Conservation (phyloP, 148 eudicot genomes). For the Chenopodium album region DNA sequence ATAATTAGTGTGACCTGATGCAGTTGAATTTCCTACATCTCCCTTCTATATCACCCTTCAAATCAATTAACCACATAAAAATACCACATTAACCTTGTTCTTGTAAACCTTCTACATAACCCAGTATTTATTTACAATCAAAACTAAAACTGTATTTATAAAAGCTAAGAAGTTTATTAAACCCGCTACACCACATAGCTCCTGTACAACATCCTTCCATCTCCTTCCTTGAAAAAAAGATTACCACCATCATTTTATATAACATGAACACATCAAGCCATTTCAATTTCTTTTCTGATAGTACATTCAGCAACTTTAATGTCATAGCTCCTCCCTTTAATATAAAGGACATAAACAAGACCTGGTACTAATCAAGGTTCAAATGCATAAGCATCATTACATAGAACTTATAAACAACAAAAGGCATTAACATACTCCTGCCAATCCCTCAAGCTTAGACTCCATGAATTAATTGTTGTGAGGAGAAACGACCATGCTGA, state of each 20-base stretch:
- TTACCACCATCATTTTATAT: background rate
- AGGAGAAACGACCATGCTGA: conserved; percentile 96
- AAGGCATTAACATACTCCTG: conserved; percentile 56
- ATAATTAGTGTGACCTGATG: background rate
- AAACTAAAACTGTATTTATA: background rate
- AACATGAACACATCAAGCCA: background rate
- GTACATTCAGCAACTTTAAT: background rate
- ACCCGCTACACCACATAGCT: background rate
- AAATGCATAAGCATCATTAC: background rate
- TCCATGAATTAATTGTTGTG: conserved; percentile 58
- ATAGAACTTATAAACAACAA: background rate
- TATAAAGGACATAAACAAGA: background rate
- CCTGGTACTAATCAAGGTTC: background rate
- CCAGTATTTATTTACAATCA: background rate
- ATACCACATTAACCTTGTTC: background rate
- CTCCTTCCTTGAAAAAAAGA: background rate
- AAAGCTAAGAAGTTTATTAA: background rate
- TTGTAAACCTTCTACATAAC: background rate
- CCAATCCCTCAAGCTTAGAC: conserved; percentile 60
- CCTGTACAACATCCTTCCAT: background rate
- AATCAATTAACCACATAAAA: background rate
- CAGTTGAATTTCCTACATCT: background rate
- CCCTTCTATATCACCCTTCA: background rate
- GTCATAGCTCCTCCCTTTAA: background rate
- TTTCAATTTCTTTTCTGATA: background rate